Evolutionary conservation across 2,329 filamentous ascomycete species (phyloP), one percentile per base, ranked within the genome.

Genomic region (Didymella exigua): DNA sequence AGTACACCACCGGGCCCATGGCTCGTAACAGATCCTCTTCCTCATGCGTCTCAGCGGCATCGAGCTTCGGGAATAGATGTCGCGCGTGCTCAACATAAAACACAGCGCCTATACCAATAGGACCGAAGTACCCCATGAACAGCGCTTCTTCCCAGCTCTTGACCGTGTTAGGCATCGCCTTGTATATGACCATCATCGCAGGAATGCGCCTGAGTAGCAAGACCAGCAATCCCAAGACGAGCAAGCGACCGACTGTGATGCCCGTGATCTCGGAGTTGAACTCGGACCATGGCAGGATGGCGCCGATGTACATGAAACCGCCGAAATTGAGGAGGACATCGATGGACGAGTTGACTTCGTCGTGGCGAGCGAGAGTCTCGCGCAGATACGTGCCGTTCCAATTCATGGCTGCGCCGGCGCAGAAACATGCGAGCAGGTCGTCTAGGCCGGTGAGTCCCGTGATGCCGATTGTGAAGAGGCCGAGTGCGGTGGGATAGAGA

Each of bases 381-480:
- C 76, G 75, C 2, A 86, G 80, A 61, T 82, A 87, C n/a, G 78
- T 65, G 3, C 85, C 84, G 50, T 86, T 82, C 85, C 85, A 87
- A 69, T 86, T 87, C 40, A 87, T 72, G 11, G 79, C 78, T 62
- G 79, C 82, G 6, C 85, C 85, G 0, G 85, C 84, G 2, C 83
- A 77, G 53, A 86, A 86, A 65, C 84, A 87, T 3, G 84, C 84
- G 3, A 87, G 76, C 0, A 86, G 79, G 56, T 87, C 85, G 49
- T 86, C 83, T 0, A 82, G 84, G 11, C 84, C 84, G 14, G 86
- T 76, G 19, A 79, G 75, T 23, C 84, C 84, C 52, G 81, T 83
- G 0, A 83, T 82, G 2, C 85, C 84, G 23, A 86, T 75, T 30
- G 84, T 74, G 64, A 86, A 86, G 9, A 87, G 74, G 5, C 75